Base-by-base conservation (phyloP, 192 early-diverging fungal species). In the Diversispora eburnea region DNA sequence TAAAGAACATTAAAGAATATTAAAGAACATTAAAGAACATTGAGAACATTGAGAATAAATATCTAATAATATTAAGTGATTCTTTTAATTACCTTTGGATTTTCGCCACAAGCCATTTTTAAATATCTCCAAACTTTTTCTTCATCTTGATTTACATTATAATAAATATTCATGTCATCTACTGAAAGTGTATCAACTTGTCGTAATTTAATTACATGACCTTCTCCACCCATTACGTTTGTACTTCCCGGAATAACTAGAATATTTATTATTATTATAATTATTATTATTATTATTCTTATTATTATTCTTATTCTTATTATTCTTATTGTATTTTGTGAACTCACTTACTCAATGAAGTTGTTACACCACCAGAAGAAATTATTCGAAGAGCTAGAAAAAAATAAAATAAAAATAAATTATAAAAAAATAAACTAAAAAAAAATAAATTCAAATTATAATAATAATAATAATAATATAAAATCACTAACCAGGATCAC, bases 31-130 rank as follows among this genome's bases (percentile, higher is more conserved):
- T 33, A 2, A 2, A 33, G 25, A 33, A 33, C 2, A 33, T 33
- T 1, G 25, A 33, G 25, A 33, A 33, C 25, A 33, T 33, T 33
- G 25, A 33, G 25, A 33, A 33, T 33, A 33, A 33, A 33, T 33
- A 33, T 33, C 25, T 33, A 33, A 33, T 33, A 33, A 33, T 33
- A 33, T 33, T 33, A 4, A 55, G 19, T 41, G 17, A 41, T 54
- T 0, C 8, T 39, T 54, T 52, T 47, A 63, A 33, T 49, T 75
- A 81, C 75, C 77, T 88, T 92, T 45, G 89, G 83, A 80, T 92
- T 93, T 76, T 93, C 92, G 42, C 92, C 91, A 68, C 92, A 93
- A 3, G 92, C 91, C 87, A 91, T 90, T 76, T 93, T 93, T 86
- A 91, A 89, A 77, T 84, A 93, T 42, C 90, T 75, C 88, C 89